A percentile compares a stretch with the other conserved stretches of the same genome.
phyloP scores from a whole-genome alignment of 768 basidiomycete genomes.

The Kwoniella sp. region DNA sequence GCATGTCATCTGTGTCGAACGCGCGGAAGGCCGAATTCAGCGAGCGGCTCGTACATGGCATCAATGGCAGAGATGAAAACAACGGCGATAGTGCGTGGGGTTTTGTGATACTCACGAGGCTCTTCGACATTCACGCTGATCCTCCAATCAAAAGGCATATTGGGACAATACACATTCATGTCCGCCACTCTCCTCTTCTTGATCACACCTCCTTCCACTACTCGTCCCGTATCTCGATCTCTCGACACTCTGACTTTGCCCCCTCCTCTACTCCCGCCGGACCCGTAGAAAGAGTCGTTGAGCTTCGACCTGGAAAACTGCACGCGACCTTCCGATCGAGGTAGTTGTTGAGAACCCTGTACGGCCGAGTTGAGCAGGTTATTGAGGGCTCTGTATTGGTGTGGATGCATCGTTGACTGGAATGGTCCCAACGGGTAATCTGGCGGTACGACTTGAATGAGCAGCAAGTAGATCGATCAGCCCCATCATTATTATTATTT shows the following conservation, averaged over 20 bases:
- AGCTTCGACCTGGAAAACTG: slow-evolving; percentile 76
- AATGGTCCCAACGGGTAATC: slow-evolving; percentile 71
- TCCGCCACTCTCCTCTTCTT: slow-evolving; percentile 82
- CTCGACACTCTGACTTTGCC: slow-evolving; percentile 81
- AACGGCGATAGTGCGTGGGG: no score
- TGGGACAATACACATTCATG: slow-evolving; percentile 83
- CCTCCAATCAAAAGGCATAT: slow-evolving; percentile 83
- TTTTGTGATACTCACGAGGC: slow-evolving; percentile 64
- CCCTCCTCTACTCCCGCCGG: slow-evolving; percentile 25
- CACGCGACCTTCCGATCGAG: slow-evolving; percentile 60
- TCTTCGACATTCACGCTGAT: slow-evolving; percentile 91
- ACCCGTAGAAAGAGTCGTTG: slow-evolving; percentile 73
- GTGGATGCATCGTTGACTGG: slow-evolving; percentile 78
- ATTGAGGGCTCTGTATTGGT: slow-evolving; percentile 93
- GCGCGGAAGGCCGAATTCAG: no score
- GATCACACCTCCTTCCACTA: slow-evolving; percentile 65
- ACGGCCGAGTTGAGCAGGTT: slow-evolving; percentile 75
- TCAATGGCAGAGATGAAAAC: no score
- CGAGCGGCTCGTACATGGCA: no score
- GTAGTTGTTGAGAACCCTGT: slow-evolving; percentile 61
- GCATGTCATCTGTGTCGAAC: slow-evolving; percentile 39
- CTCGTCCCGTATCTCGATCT: slow-evolving; percentile 71
- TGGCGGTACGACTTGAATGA: slow-evolving; percentile 66
- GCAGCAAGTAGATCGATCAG: slow-evolving; percentile 9
- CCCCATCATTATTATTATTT: no score